A percentile compares a stretch with the other conserved stretches of the same genome.
Evolutionary conservation across 2,329 filamentous ascomycete genomes (phyloP).

Genomic region (Neonectria faginata): DNA sequence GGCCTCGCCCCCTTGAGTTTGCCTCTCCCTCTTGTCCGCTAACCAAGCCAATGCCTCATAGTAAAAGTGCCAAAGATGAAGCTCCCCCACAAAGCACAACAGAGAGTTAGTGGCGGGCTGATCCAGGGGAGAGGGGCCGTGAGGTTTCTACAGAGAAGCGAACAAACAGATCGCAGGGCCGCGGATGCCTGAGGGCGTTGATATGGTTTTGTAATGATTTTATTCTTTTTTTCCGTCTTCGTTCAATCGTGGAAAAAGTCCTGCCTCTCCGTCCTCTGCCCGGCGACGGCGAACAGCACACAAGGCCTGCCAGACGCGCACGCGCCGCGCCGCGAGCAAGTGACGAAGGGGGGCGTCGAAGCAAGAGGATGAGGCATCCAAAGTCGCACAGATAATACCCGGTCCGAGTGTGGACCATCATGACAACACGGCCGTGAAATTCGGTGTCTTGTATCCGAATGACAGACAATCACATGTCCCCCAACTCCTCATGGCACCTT

Average conservation of each 20-base stretch:
- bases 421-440: constrained; percentile 32
- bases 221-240: constrained; percentile 35
- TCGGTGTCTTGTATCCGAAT: constrained; percentile 35
- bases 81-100: neutral
- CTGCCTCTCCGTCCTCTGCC: constrained; percentile 33
- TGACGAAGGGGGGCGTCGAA: constrained; percentile 38
- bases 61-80: constrained; percentile 9
- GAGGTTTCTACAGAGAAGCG: constrained; percentile 33
- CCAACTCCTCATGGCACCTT: constrained; percentile 42
- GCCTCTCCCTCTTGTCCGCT: neutral
- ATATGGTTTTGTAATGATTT: constrained; percentile 18
- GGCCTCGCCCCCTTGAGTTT: neutral
- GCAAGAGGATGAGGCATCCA: constrained; percentile 40
- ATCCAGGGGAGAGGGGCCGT: neutral
- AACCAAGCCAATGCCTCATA: constrained; percentile 14
- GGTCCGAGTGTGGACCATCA: constrained; percentile 29
- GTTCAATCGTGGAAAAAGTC: constrained; percentile 44
- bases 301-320: constrained; percentile 45
- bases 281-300: constrained; percentile 38
- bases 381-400: constrained; percentile 32
- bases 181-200: constrained; percentile 20
- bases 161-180: constrained; percentile 32
- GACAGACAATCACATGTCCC: constrained; percentile 31
- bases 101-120: neutral
- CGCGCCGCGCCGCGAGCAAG: constrained; percentile 30